Evolutionary conservation across 1,284 basidiomycete genomes (phyloP).

Genomic region (Trametes versicolor): DNA sequence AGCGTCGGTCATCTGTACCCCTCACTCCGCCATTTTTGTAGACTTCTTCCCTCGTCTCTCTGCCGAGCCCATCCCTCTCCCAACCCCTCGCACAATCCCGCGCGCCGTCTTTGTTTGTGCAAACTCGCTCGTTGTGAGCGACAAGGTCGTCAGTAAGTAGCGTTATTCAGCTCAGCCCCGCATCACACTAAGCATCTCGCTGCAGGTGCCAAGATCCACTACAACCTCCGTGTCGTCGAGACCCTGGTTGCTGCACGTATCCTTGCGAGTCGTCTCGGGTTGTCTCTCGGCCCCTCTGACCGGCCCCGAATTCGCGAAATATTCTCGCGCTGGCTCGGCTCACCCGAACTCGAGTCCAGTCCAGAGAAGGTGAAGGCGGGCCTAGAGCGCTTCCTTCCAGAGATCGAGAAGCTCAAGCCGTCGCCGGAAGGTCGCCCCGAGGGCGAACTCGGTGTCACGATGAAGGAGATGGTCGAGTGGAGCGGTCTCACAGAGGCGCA

Average conservation of each 20-base stretch:
- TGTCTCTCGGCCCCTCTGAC: constrained; percentile 54
- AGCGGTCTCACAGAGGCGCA: constrained; percentile 63
- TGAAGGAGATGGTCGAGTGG: constrained; percentile 78
- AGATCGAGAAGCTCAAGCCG: constrained; percentile 61
- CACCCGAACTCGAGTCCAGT: constrained; percentile 55
- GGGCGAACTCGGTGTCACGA: constrained; percentile 64
- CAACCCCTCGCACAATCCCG: constrained; percentile 52
- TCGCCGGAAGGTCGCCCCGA: constrained; percentile 47
- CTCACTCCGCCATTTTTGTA: constrained; percentile 80
- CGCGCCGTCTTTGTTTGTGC: constrained; percentile 80
- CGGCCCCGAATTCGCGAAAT: constrained; percentile 54
- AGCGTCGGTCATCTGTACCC: constrained; percentile 78
- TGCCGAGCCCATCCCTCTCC: constrained; percentile 71
- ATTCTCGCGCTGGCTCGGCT: constrained; percentile 59
- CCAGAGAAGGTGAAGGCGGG: constrained; percentile 56
- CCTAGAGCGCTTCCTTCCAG: constrained; percentile 57
- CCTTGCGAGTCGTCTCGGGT: constrained; percentile 65
- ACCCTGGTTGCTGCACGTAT: constrained; percentile 82
- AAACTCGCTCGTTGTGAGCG: constrained; percentile 86
- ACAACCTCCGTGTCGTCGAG: constrained; percentile 91
- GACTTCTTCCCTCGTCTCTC: constrained; percentile 82
- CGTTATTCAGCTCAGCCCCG: too few relatives aligned
- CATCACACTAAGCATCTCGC: too few relatives aligned
- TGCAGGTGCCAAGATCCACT: constrained; percentile 72
- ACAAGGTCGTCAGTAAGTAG: constrained; percentile 68